These are phyloP conservation scores for Moesziomyces sp. DNA, from an alignment of 1,284 basidiomycete species.

Conservation along the genomic window DNA sequence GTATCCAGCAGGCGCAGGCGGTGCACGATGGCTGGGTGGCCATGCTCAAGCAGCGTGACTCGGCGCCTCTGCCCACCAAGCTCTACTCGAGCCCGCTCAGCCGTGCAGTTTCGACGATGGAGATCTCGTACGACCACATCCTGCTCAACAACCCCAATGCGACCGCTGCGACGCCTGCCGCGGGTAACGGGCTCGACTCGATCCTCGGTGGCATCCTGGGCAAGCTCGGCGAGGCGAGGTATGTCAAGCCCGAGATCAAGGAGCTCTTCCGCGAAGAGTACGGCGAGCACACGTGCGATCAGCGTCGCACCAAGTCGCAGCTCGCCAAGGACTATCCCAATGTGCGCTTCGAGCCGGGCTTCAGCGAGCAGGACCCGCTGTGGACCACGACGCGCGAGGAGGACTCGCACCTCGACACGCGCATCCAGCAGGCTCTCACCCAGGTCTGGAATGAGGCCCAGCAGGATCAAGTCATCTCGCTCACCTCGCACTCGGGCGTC, in stretches of 20 bases:
- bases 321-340: conserved; percentile 34
- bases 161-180: neutral
- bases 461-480: conserved; percentile 31
- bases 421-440: conserved; percentile 30
- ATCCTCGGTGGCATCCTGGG: conserved; percentile 3
- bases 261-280: conserved; percentile 48
- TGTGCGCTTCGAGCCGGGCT: conserved; percentile 28
- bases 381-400: conserved; percentile 36
- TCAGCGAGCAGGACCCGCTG: conserved; percentile 22
- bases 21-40: conserved; percentile 38
- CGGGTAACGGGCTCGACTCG: neutral
- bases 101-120: conserved; percentile 37
- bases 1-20: conserved; percentile 47
- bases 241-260: conserved; percentile 11
- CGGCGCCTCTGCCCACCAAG: conserved; percentile 30
- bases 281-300: conserved; percentile 53
- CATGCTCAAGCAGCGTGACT: conserved; percentile 25
- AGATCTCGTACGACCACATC: conserved; percentile 39
- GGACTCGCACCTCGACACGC: conserved; percentile 19
- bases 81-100: conserved; percentile 40
- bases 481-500: conserved; percentile 51
- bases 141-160: conserved; percentile 22
- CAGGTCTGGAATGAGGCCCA: conserved; percentile 33
- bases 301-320: conserved; percentile 26
- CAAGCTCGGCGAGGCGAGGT: neutral